Base-by-base conservation (phyloP, 1,284 basidiomycete species). In the Naganishia sp. region DNA sequence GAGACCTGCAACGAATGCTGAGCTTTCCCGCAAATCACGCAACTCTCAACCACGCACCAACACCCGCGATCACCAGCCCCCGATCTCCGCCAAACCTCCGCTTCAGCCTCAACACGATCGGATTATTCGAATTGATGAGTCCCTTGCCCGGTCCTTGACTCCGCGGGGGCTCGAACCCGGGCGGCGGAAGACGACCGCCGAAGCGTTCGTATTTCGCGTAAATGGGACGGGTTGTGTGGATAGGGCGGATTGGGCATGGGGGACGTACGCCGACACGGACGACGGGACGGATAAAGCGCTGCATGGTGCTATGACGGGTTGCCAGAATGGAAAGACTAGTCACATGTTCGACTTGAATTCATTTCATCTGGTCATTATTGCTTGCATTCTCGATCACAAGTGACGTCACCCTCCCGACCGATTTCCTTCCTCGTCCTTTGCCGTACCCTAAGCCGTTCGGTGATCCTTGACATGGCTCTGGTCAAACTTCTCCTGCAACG, bases 91-190 rank as follows among this genome's bases (percentile, higher is more conserved):
- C 77, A 25, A 77, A 67, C 21, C 77, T 67, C 17, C 76, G 63
- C 45, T 70, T 67, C 49, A 78, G 60, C 43, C 72, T 75, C 17
- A 67, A 58, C 61, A 72, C 67, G n/a, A 77, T 35, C 35, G 66
- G 55, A 39, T 63, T 50, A 46, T 43, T 25, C 21, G 58, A 50
- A 17, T 41, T 42, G 13, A 61, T 9, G 6, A 61, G 51, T 17
- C 50, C 45, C 45, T 56, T 45, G 56, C 69, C 57, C 60, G 77
- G 69, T 81, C 83, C 85, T 85, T 85, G 84, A 68, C 6, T 56
- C 2, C 35, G 18, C 53, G 60, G 13, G 68, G 58, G 35, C 67
- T 55, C 28, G 63, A 61, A 18, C 61, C 47, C 41, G 18, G 31
- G 31, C n/a, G 42, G 35, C 6, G 41, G 32, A 18, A 21, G 55